These are phyloP conservation scores for Nepenthes gracilis DNA, from an alignment of 148 eudicot species.

Conservation along the genomic window DNA sequence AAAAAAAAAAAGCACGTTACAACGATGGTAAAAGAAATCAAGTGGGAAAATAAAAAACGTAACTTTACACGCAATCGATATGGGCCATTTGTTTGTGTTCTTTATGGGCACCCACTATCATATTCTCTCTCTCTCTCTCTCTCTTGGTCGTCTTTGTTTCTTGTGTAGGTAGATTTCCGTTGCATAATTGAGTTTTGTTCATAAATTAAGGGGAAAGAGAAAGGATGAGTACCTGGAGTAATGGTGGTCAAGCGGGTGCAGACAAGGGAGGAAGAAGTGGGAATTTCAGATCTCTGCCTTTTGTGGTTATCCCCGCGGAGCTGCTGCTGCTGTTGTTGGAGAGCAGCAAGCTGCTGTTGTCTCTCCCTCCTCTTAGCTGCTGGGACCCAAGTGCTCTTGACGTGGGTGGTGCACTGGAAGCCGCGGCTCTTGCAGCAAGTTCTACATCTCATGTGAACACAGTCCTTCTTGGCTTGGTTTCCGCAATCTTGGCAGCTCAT, in stretches of 20 bases:
- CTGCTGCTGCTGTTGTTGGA: not conserved
- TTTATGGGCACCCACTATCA: not conserved
- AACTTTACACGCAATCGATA: no score
- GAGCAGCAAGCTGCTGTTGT: slow-evolving; percentile 7
- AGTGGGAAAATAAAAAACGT: no score
- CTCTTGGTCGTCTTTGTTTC: not conserved
- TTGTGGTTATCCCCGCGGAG: not conserved
- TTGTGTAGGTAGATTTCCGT: not conserved
- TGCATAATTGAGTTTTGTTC: not conserved
- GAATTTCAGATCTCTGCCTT: not conserved
- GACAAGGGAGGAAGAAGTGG: slow-evolving; percentile 10
- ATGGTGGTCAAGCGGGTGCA: slow-evolving; percentile 16
- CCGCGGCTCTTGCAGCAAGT: slow-evolving; percentile 32
- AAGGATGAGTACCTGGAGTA: slow-evolving; percentile 11
- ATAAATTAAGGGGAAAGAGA: not conserved
- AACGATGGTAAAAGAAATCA: no score
- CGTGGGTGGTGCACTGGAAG: slow-evolving; percentile 27
- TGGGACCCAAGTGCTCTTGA: slow-evolving; percentile 31
- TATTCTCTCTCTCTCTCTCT: not conserved
- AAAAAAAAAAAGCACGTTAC: no score
- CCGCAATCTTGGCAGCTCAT: slow-evolving; percentile 36
- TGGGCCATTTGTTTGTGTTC: no score
- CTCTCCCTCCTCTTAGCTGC: slow-evolving; percentile 26
- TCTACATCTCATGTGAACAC: slow-evolving; percentile 29
- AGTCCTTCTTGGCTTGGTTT: slow-evolving; percentile 35